Conservation (phyloP, 768 basidiomycete genomes). For the Lactarius deliciosus region DNA sequence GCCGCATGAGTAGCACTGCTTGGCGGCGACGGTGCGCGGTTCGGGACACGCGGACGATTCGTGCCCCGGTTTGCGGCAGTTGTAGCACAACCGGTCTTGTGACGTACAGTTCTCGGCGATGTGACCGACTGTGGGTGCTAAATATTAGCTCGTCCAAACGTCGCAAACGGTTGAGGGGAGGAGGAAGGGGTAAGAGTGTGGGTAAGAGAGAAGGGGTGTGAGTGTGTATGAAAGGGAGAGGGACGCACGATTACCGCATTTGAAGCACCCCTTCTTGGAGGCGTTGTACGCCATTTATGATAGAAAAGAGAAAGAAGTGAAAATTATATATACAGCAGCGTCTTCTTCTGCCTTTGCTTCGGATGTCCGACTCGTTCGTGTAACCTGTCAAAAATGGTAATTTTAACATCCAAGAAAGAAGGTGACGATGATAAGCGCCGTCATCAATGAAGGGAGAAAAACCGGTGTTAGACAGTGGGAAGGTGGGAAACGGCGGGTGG, state of each 20-base stretch:
- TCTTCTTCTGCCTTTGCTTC: slow-evolving; percentile 8
- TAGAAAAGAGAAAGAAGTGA: slow-evolving; percentile 27
- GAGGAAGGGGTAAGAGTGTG: too few relatives aligned
- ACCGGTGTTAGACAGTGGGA: neutral
- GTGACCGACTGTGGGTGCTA: slow-evolving; percentile 67
- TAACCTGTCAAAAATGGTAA: slow-evolving; percentile 7
- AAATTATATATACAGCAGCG: slow-evolving; percentile 25
- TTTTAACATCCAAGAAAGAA: neutral
- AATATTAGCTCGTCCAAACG: slow-evolving; percentile 29
- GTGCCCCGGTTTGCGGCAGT: slow-evolving; percentile 93
- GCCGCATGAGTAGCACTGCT: slow-evolving; percentile 92
- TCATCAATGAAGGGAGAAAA: neutral
- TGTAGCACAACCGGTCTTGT: slow-evolving; percentile 88
- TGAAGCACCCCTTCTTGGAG: slow-evolving; percentile 88
- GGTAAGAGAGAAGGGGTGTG: slow-evolving; percentile 6
- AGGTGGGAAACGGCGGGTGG: neutral
- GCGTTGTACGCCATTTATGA: slow-evolving; percentile 76
- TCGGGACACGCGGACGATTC: slow-evolving; percentile 86
- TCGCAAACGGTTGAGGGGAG: neutral
- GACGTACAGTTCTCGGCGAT: slow-evolving; percentile 91
- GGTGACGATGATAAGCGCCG: slow-evolving; percentile 15
- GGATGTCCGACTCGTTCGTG: slow-evolving; percentile 11
- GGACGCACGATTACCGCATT: slow-evolving; percentile 86
- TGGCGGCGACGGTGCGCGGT: slow-evolving; percentile 77
- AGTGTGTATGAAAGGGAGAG: slow-evolving; percentile 4